A percentile compares a stretch with the other conserved stretches of the same genome.
Evolutionary conservation across 1,139 yeast genomes (phyloP).

Genomic region (Nakaseomyces uthaithaninus): DNA sequence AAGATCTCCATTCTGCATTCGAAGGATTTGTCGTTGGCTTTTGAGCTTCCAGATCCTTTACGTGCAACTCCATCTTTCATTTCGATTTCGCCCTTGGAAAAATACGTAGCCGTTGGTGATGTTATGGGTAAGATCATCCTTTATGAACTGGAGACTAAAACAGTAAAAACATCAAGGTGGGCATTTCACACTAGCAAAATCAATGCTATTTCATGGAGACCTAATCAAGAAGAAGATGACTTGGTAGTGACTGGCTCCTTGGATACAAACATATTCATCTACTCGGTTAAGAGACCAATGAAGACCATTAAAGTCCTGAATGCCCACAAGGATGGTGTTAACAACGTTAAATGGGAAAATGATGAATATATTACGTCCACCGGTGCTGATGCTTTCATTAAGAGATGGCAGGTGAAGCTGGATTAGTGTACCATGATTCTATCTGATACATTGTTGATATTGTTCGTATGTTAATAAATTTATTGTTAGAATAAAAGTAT

Average conservation of each 20-base stretch:
- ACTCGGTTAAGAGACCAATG: conserved; percentile 70
- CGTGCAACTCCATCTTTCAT: conserved; percentile 57
- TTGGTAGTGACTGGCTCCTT: conserved; percentile 71
- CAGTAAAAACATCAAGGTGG: conserved; percentile 83
- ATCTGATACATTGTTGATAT: too few species aligned
- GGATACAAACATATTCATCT: conserved; percentile 73
- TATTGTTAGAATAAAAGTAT: too few species aligned
- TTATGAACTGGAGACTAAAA: conserved; percentile 47
- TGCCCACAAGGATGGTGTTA: conserved; percentile 86
- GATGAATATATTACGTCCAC: conserved; percentile 46
- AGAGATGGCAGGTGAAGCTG: conserved; percentile 53
- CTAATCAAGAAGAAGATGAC: conserved; percentile 49
- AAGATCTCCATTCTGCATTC: conserved; percentile 33
- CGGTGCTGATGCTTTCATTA: conserved; percentile 79
- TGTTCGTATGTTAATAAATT: too few species aligned
- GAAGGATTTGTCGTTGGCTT: conserved; percentile 31
- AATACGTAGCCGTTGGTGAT: conserved; percentile 77
- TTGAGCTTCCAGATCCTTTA: conserved; percentile 32
- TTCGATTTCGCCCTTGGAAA: conserved; percentile 63
- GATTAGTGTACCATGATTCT: too few species aligned
- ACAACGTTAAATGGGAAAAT: conserved; percentile 59
- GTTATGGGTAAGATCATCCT: conserved; percentile 73
- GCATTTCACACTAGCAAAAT: conserved; percentile 85
- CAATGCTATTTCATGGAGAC: conserved; percentile 63
- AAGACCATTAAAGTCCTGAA: conserved; percentile 65